Percentiles rank a stretch among this genome's conserved stretches.
Conservation (phyloP, 2,329 filamentous ascomycete genomes). For the Tolypocladium tundrense region DNA sequence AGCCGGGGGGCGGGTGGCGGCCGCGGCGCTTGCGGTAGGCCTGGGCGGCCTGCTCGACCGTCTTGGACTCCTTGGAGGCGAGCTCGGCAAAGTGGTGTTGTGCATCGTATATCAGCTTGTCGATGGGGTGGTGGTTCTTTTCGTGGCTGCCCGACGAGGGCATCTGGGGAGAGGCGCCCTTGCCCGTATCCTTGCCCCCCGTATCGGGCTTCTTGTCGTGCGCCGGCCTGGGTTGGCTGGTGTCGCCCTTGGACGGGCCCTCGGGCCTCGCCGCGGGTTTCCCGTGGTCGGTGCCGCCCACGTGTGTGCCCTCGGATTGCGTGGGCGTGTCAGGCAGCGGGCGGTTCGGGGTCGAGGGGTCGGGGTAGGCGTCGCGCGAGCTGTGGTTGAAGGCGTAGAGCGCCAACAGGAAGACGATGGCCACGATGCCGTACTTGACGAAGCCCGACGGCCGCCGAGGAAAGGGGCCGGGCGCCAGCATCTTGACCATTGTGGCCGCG, state of each 20-base stretch:
- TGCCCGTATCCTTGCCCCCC: neutral
- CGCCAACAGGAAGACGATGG: slow-evolving; percentile 21
- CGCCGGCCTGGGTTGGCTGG: neutral
- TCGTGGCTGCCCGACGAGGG: neutral
- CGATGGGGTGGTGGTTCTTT: slow-evolving; percentile 35
- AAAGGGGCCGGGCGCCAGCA: slow-evolving; percentile 4
- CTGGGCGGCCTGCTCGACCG: slow-evolving; percentile 42
- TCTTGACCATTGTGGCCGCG: slow-evolving; percentile 4
- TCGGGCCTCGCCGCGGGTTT: neutral
- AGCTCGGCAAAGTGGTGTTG: slow-evolving; percentile 27
- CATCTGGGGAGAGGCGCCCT: neutral
- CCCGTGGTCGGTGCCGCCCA: neutral
- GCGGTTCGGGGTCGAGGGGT: neutral
- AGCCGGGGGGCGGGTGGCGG: slow-evolving; percentile 53
- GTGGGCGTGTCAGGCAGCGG: neutral
- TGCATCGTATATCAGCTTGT: slow-evolving; percentile 37
- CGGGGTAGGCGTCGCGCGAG: slow-evolving; percentile 7
- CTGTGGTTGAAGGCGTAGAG: slow-evolving; percentile 17
- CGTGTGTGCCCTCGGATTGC: neutral
- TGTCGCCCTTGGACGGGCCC: neutral
- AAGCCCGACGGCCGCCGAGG: slow-evolving; percentile 24
- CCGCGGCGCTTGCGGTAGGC: slow-evolving; percentile 48
- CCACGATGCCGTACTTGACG: slow-evolving; percentile 29
- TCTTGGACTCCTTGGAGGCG: slow-evolving; percentile 34
- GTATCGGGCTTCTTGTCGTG: neutral